phyloP scores from a whole-genome alignment of 345 rosid genomes.

The Nephelium lappaceum region DNA sequence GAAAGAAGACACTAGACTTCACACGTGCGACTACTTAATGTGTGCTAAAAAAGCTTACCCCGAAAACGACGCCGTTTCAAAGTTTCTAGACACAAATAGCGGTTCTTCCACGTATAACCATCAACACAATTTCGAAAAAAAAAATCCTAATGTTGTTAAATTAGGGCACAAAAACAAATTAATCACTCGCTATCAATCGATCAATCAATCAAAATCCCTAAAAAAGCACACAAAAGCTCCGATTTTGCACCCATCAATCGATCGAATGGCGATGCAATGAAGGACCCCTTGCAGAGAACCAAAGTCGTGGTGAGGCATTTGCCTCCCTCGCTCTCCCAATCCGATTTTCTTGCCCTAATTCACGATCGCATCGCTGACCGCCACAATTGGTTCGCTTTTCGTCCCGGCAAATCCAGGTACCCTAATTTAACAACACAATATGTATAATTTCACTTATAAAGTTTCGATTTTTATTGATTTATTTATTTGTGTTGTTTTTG shows the following conservation, averaged over 20 bases:
- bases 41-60: no score
- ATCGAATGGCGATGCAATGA: conserved; percentile 29
- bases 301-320: conserved; percentile 76
- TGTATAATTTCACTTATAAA: no score
- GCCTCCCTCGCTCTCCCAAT: conserved; percentile 69
- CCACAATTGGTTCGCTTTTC: conserved; percentile 60
- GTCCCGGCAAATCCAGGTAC: conserved; percentile 60
- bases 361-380: conserved; percentile 58
- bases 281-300: conserved; percentile 50
- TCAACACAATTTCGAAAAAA: neutral
- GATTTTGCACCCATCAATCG: neutral
- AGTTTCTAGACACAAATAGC: neutral
- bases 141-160: neutral
- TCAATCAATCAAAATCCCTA: neutral
- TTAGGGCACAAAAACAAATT: neutral
- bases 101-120: neutral
- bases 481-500: neutral
- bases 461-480: no score
- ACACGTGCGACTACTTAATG: no score
- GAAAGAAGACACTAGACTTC: no score
- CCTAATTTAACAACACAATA: neutral
- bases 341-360: conserved; percentile 57
- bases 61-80: no score
- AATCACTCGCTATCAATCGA: neutral
- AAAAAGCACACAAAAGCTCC: neutral